phyloP scores from a whole-genome alignment of 352 stramenopile species.

The Pythium rishiriense region DNA sequence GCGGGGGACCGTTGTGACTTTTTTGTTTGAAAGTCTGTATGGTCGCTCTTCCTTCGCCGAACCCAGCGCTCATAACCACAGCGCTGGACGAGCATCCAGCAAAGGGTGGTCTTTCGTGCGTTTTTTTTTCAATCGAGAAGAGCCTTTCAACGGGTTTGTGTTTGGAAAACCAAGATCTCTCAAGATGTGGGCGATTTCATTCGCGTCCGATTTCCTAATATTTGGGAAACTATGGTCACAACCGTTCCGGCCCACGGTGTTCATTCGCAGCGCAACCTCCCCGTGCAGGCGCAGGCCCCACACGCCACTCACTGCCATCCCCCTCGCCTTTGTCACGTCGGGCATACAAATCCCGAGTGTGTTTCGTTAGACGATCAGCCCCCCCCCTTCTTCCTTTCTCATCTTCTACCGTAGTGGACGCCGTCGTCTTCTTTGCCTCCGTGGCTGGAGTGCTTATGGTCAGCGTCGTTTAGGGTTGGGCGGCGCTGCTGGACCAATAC shows the following conservation, averaged over 20 bases:
- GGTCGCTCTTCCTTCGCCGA: not conserved
- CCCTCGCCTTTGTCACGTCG: not conserved
- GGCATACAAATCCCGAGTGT: slow-evolving; percentile 14
- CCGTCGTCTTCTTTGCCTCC: not conserved
- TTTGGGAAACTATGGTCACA: not conserved
- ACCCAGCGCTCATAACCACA: not conserved
- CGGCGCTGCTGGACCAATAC: not conserved
- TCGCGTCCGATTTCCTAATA: not conserved
- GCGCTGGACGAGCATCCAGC: no score
- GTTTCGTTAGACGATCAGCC: slow-evolving; percentile 21
- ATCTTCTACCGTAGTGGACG: no score
- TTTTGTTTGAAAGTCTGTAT: not conserved
- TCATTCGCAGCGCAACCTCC: not conserved
- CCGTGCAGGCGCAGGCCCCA: not conserved
- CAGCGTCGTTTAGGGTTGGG: not conserved
- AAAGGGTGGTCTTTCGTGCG: no score
- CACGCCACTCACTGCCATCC: slow-evolving; percentile 3
- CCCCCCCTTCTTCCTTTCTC: not conserved
- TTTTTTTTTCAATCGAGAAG: no score
- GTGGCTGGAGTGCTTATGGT: not conserved
- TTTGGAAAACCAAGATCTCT: not conserved
- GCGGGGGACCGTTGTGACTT: not conserved
- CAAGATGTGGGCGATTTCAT: not conserved
- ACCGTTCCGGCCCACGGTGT: not conserved
- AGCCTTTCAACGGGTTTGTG: no score